These are phyloP conservation scores for Marchantia paleacea DNA, from an alignment of 225 moss, liverwort and hornwort species.

Conservation along the genomic window DNA sequence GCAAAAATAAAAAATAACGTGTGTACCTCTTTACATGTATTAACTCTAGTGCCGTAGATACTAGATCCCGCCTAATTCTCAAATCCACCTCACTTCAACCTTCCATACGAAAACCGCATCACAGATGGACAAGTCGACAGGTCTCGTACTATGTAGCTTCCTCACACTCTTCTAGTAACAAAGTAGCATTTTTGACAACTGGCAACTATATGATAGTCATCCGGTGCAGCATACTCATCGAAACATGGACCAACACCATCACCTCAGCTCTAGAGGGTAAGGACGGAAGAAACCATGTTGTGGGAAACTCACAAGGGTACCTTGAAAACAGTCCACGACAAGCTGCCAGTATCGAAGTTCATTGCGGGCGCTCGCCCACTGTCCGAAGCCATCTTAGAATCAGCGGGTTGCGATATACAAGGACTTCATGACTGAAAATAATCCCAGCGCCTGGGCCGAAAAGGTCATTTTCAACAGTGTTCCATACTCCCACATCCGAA, in stretches of 20 bases:
- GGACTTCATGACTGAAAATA: not conserved
- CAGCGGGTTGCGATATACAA: not conserved
- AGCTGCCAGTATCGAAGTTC: not conserved
- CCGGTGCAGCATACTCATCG: slow-evolving; percentile 5
- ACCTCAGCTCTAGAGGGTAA: slow-evolving; percentile 10
- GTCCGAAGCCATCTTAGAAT: not conserved
- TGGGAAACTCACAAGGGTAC: slow-evolving; percentile 10
- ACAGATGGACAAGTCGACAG: slow-evolving; percentile 18
- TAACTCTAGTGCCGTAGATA: slow-evolving; percentile 20
- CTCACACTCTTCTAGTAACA: not conserved
- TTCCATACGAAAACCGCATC: not conserved
- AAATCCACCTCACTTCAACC: slow-evolving; percentile 11
- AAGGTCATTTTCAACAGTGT: not conserved
- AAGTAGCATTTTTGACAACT: not conserved
- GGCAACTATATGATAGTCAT: not conserved
- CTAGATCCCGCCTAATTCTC: slow-evolving; percentile 18
- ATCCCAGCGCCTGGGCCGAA: not conserved
- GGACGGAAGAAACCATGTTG: slow-evolving; percentile 15
- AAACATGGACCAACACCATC: not conserved
- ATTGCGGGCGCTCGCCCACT: not conserved
- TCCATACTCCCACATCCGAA: not conserved
- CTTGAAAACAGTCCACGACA: slow-evolving; percentile 10
- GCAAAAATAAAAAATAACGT: not conserved
- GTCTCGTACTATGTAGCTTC: slow-evolving; percentile 14
- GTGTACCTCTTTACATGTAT: slow-evolving; percentile 13